A percentile compares a stretch with the other conserved stretches of the same genome.
phyloP scores from a whole-genome alignment of 179 eudicot species.

The Nepenthes alata region DNA sequence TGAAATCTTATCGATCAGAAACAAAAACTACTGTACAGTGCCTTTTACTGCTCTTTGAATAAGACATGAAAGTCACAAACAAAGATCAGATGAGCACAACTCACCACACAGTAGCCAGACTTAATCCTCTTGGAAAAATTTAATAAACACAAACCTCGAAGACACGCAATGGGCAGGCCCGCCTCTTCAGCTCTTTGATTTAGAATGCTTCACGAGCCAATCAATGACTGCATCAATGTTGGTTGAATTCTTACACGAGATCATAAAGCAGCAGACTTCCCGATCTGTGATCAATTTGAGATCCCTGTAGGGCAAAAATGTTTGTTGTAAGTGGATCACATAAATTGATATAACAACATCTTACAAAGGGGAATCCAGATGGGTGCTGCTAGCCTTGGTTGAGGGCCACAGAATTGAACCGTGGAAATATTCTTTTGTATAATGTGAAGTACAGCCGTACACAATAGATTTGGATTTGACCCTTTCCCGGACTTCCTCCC shows the following conservation, averaged over 20 bases:
- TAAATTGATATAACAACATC: background rate
- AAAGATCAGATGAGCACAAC: background rate
- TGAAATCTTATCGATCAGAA: too few species aligned
- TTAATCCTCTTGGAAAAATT: background rate
- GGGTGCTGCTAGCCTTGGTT: background rate
- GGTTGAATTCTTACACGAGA: constrained; percentile 97
- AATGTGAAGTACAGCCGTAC: too few species aligned
- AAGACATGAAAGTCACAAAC: background rate
- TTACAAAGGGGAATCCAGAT: background rate
- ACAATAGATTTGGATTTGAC: too few species aligned
- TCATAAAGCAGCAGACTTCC: constrained; percentile 99
- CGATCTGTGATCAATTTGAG: constrained; percentile 67
- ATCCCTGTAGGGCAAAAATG: constrained; percentile 43
- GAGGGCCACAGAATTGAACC: too few species aligned
- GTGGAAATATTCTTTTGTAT: too few species aligned
- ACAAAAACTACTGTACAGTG: too few species aligned
- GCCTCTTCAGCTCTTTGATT: constrained; percentile 62
- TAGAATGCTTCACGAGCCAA: constrained; percentile 98
- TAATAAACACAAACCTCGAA: background rate
- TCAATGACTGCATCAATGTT: constrained; percentile 89
- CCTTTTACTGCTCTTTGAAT: background rate
- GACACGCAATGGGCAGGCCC: background rate
- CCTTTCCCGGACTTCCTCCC: too few species aligned
- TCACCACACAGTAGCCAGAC: background rate
- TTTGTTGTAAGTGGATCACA: background rate